Conservation (phyloP, 2,329 filamentous ascomycete genomes). For the Eurotiales sp. region DNA sequence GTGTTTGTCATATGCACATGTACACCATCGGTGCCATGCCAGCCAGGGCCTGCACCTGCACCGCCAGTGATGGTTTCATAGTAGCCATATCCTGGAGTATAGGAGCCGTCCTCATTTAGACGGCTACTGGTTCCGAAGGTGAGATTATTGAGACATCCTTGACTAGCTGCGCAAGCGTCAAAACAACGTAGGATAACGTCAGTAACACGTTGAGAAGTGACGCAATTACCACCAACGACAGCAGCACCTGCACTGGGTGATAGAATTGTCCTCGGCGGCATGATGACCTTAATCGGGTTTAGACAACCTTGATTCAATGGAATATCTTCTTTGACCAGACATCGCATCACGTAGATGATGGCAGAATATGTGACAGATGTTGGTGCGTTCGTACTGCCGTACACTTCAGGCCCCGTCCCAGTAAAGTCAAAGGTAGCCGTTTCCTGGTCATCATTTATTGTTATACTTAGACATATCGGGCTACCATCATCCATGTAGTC, state of each 20-base stretch:
- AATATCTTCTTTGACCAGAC: conserved; percentile 27
- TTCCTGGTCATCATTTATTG: conserved; percentile 28
- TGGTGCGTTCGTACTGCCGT: conserved; percentile 36
- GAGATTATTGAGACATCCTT: conserved; percentile 21
- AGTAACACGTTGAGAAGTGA: conserved; percentile 18
- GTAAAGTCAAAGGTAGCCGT: conserved; percentile 39
- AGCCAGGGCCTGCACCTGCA: conserved; percentile 4
- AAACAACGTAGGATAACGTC: conserved; percentile 23
- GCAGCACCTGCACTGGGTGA: conserved; percentile 21
- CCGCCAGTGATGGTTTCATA: not conserved
- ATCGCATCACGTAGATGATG: conserved; percentile 30
- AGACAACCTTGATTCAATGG: conserved; percentile 32
- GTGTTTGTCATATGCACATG: conserved; percentile 36
- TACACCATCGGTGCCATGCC: conserved; percentile 1
- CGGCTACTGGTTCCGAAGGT: not conserved
- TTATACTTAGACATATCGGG: conserved; percentile 30
- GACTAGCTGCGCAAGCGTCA: conserved; percentile 16
- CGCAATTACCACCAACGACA: conserved; percentile 2
- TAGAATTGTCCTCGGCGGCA: conserved; percentile 25
- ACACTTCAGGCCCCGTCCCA: conserved; percentile 35
- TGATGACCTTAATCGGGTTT: conserved; percentile 22
- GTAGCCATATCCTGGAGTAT: not conserved
- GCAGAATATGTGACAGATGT: conserved; percentile 35
- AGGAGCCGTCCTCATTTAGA: not conserved
- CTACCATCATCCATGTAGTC: conserved; percentile 45